These are phyloP conservation scores for Alnus glutinosa DNA, from an alignment of 306 rosid genomes.

Conservation along the genomic window DNA sequence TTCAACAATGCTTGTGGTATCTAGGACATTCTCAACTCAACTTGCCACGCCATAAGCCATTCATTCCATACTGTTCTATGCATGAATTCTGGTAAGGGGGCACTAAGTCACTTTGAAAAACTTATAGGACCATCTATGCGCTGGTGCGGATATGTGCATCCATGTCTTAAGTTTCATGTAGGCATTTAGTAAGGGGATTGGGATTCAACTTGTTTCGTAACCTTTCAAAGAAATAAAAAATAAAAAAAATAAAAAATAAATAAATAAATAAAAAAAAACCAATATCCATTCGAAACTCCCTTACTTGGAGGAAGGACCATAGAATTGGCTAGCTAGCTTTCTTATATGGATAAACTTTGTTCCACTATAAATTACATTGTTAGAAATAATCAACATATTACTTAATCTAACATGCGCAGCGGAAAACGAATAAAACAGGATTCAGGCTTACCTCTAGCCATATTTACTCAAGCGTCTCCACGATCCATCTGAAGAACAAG, in stretches of 20 bases:
- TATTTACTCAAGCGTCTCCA: too few species aligned
- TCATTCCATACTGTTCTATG: not conserved
- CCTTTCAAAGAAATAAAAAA: too few species aligned
- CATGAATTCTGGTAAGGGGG: not conserved
- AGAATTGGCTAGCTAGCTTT: not conserved
- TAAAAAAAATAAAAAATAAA: too few species aligned
- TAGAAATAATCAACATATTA: too few species aligned
- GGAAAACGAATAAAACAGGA: too few species aligned
- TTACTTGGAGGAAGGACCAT: not conserved
- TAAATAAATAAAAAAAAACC: too few species aligned
- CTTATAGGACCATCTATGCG: not conserved
- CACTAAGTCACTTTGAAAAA: not conserved
- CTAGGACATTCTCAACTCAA: not conserved
- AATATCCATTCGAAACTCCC: too few species aligned
- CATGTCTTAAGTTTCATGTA: not conserved
- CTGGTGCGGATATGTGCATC: not conserved
- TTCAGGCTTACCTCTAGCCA: too few species aligned
- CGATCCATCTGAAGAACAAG: too few species aligned
- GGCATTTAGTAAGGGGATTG: not conserved
- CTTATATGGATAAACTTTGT: not conserved
- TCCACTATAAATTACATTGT: not conserved
- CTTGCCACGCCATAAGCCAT: not conserved
- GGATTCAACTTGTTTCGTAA: too few species aligned
- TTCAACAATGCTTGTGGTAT: not conserved
- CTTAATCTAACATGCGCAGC: too few species aligned